Base-by-base conservation (phyloP, 768 basidiomycete species). In the Mycena chlorophos region DNA sequence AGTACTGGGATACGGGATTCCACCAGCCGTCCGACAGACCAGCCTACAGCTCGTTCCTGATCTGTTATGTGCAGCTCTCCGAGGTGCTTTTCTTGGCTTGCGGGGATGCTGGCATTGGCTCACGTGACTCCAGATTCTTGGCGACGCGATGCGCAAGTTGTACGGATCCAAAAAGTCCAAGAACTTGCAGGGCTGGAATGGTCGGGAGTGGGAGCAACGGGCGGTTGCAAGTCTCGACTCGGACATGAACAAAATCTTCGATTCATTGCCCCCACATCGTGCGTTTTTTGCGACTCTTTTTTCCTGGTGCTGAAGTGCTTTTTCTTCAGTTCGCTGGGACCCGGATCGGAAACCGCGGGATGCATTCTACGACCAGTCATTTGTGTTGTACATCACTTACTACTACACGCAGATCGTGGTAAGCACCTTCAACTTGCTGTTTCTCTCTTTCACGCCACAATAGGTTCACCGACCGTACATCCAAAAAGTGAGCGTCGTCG, bases 341-440 rank as follows among this genome's bases (percentile, higher is more conserved):
- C 71, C 73, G 17, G 66, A 68, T 27, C 56, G 59, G 20, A 61
- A 68, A 45, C 69, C 70, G 49, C 56, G 69, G 39, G 48, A 52
- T 17, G 42, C 60, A 4, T 69, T 71, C 55, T 63, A 81, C 60
- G 66, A 71, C 30, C 77, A 80, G 62, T 6, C 40, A 5, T 42
- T 42, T 22, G 40, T 42, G 8, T 22, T 42, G 14, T 71, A 76
- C 52, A 42, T 68, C 1, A 56, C 69, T 3, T 81, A 73, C 64
- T 76, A 79, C 63, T 71, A 71, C 28, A 65, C 73, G 28, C 74
- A 79, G 64, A 86, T 87, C 63, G 66, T 77, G 51, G 74, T 85
- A 39, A 83, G 86, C 66, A 73, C 84, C 27, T 79, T 81, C 6
- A 83, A 81, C 69, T 79, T 86, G 48, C 80, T 78, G 0, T 75